A percentile compares a stretch with the other conserved stretches of the same genome.
Conservation (phyloP, 2,329 filamentous ascomycete genomes). For the Penicillium sclerotigenum region DNA sequence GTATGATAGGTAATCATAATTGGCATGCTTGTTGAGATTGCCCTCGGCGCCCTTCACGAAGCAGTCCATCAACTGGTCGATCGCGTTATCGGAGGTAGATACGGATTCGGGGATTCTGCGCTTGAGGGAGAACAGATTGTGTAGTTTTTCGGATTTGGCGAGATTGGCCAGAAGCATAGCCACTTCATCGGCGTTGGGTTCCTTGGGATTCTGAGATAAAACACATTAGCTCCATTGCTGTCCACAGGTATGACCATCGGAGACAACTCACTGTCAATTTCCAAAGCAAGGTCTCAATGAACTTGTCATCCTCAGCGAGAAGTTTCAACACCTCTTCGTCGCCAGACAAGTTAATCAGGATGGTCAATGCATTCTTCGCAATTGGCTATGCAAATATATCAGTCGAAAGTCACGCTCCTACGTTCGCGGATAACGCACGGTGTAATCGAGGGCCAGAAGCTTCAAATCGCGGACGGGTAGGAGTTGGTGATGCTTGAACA, state of each 20-base stretch:
- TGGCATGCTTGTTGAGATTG: conserved; percentile 75
- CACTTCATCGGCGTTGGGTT: conserved; percentile 77
- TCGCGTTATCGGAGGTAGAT: conserved; percentile 66
- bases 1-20: conserved; percentile 92
- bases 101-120: conserved; percentile 68
- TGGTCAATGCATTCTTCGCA: conserved; percentile 82
- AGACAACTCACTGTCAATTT: conserved; percentile 71
- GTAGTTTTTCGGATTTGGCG: conserved; percentile 72
- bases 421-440: conserved; percentile 52
- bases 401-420: conserved; percentile 3
- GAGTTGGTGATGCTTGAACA: conserved; percentile 81
- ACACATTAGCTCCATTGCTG: not conserved
- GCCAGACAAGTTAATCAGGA: conserved; percentile 77
- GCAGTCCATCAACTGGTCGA: conserved; percentile 91
- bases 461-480: conserved; percentile 84
- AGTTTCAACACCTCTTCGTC: conserved; percentile 72
- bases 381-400: conserved; percentile 60
- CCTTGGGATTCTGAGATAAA: conserved; percentile 48
- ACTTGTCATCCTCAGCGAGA: conserved; percentile 74
- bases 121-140: conserved; percentile 65
- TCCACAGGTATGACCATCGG: not conserved
- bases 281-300: conserved; percentile 69
- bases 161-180: conserved; percentile 94
- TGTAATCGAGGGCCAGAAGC: conserved; percentile 77
- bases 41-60: conserved; percentile 90